Evolutionary conservation across 1,139 yeast genomes (phyloP).

Genomic region (Blastobotrys arbuscula): DNA sequence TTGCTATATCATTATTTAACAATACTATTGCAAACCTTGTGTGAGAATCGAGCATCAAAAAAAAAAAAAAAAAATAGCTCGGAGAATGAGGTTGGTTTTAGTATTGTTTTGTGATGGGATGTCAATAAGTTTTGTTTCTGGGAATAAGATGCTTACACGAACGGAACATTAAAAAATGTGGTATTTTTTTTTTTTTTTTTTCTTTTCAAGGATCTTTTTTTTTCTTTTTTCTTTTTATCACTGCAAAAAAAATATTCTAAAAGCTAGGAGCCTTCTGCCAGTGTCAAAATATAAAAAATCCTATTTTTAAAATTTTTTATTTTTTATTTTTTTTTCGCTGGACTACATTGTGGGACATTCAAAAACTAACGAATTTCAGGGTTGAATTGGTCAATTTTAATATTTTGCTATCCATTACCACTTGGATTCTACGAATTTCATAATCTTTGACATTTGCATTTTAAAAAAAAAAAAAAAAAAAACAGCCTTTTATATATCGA

Average conservation of each 20-base stretch:
- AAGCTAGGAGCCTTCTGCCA: not conserved
- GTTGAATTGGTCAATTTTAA: not conserved
- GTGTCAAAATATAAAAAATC: too few relatives aligned
- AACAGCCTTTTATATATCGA: too few relatives aligned
- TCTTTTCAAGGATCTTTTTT: not conserved
- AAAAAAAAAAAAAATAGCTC: not conserved
- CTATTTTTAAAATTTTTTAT: not conserved
- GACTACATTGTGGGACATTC: not conserved
- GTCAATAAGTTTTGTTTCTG: conserved; percentile 1
- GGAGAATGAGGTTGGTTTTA: not conserved
- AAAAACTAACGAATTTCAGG: not conserved
- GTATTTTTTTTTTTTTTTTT: not conserved
- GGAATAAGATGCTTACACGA: not conserved
- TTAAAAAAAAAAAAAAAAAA: not conserved
- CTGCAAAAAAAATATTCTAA: not conserved
- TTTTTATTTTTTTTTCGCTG: not conserved
- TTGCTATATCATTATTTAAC: too few relatives aligned
- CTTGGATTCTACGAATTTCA: too few relatives aligned
- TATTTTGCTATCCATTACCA: not conserved
- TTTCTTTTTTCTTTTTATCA: not conserved
- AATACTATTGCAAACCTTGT: too few relatives aligned
- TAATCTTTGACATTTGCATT: too few relatives aligned
- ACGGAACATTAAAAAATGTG: too few relatives aligned
- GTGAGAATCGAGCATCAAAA: not conserved
- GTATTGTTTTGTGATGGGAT: not conserved